phyloP scores from a whole-genome alignment of 2,329 filamentous ascomycete species.

The Meredithiella fracta region DNA sequence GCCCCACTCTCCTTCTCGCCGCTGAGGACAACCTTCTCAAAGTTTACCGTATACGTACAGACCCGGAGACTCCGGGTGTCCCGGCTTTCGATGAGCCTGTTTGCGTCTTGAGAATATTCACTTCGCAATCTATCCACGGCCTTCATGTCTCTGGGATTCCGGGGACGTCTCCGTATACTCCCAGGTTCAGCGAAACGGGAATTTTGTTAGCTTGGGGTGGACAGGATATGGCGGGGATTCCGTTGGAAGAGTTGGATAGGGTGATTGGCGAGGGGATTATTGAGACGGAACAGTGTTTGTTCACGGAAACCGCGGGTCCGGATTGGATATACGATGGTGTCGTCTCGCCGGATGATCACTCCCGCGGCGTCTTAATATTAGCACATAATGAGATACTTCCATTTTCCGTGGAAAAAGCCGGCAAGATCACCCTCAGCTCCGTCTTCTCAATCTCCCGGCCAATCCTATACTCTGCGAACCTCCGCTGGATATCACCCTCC shows the following conservation, averaged over 20 bases:
- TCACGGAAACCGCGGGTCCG: conserved; percentile 24
- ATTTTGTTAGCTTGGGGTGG: conserved; percentile 55
- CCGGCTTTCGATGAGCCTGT: background rate
- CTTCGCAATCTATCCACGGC: conserved; percentile 57
- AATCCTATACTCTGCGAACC: conserved; percentile 71
- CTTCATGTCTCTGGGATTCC: conserved; percentile 31
- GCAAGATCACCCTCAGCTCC: conserved; percentile 28
- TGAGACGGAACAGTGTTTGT: conserved; percentile 4
- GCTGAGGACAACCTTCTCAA: conserved; percentile 44
- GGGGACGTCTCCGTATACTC: background rate
- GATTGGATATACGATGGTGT: conserved; percentile 67
- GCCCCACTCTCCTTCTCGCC: conserved; percentile 31
- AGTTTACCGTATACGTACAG: conserved; percentile 26
- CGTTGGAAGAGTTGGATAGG: conserved; percentile 22
- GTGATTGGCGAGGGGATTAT: background rate
- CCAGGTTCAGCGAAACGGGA: conserved; percentile 10
- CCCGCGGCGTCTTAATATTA: conserved; percentile 49
- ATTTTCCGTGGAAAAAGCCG: conserved; percentile 23
- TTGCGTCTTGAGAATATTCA: conserved; percentile 34
- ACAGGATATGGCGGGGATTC: conserved; percentile 27
- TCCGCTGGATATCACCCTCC: conserved; percentile 42
- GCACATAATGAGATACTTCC: conserved; percentile 70
- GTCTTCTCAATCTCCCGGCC: conserved; percentile 54
- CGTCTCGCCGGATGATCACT: conserved; percentile 29
- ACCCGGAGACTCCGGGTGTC: background rate